Evolutionary conservation across 2,329 filamentous ascomycete species (phyloP).

Genomic region (Arachnopeziza araneosa): DNA sequence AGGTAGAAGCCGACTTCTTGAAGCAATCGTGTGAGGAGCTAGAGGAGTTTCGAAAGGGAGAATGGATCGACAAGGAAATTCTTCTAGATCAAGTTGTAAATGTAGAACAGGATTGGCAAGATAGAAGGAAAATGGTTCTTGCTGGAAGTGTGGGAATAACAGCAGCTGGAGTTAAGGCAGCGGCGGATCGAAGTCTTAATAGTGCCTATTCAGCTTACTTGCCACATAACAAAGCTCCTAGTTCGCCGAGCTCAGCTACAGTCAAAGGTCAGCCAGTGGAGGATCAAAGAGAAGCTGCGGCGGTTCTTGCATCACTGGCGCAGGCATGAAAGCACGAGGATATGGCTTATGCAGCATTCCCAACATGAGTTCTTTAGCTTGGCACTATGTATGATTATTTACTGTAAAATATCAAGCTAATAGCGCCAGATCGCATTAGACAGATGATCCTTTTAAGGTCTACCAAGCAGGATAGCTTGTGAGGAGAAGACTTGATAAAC

Average conservation of each 20-base stretch:
- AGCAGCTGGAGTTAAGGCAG: slow-evolving; percentile 17
- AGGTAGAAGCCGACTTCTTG: slow-evolving; percentile 59
- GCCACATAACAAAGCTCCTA: slow-evolving; percentile 6
- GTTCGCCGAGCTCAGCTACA: slow-evolving; percentile 6
- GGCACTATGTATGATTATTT: background rate
- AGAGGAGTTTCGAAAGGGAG: slow-evolving; percentile 61
- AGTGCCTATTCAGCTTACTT: background rate
- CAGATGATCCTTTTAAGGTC: too few species aligned
- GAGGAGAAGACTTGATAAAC: too few species aligned
- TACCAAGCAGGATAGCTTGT: too few species aligned
- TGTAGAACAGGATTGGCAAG: slow-evolving; percentile 61
- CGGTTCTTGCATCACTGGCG: slow-evolving; percentile 23
- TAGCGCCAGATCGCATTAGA: background rate
- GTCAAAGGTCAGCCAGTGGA: slow-evolving; percentile 16
- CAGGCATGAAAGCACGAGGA: slow-evolving; percentile 13
- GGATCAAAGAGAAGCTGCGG: slow-evolving; percentile 20
- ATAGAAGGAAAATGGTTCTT: slow-evolving; percentile 50
- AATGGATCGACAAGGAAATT: slow-evolving; percentile 77
- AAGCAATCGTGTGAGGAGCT: slow-evolving; percentile 59
- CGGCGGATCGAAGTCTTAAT: slow-evolving; percentile 6
- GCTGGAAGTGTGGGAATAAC: slow-evolving; percentile 35
- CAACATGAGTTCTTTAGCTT: background rate
- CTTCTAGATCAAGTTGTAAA: slow-evolving; percentile 67
- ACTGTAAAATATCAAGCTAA: background rate
- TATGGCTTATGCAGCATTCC: background rate